Evolutionary conservation across 768 basidiomycete species (phyloP).

Genomic region (Glaciozyma antarctica): DNA sequence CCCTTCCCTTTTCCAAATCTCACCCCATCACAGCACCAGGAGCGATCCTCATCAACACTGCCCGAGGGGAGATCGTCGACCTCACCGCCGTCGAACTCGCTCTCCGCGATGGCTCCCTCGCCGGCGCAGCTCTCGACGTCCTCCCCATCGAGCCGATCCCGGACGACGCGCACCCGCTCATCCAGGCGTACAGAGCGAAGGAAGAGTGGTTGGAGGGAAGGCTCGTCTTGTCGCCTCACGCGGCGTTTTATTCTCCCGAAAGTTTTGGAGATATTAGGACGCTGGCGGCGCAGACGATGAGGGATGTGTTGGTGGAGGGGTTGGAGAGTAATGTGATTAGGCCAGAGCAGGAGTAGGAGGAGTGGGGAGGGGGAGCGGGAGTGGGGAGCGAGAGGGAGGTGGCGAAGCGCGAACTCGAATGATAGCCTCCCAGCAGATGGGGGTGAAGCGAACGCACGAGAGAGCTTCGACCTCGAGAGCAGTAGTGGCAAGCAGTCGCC

Average conservation of each 20-base stretch:
- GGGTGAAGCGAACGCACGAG: neutral
- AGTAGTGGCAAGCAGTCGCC: neutral
- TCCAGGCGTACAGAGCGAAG: slow-evolving; percentile 26
- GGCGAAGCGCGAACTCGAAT: neutral
- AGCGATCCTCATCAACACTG: slow-evolving; percentile 29
- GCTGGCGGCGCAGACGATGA: slow-evolving; percentile 22
- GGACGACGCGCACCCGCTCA: slow-evolving; percentile 22
- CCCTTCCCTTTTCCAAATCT: neutral
- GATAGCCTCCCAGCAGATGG: neutral
- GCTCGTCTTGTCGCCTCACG: slow-evolving; percentile 27
- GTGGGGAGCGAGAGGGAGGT: neutral
- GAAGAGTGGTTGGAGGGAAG: slow-evolving; percentile 31
- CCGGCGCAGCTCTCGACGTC: slow-evolving; percentile 31
- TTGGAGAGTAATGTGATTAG: neutral
- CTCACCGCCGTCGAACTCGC: slow-evolving; percentile 24
- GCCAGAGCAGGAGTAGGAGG: neutral
- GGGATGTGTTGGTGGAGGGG: slow-evolving; percentile 18
- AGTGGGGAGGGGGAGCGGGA: neutral
- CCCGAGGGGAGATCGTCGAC: slow-evolving; percentile 27
- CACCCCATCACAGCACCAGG: neutral
- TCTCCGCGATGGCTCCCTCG: slow-evolving; percentile 23
- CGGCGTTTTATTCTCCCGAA: slow-evolving; percentile 26
- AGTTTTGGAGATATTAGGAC: slow-evolving; percentile 27
- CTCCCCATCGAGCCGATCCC: slow-evolving; percentile 30
- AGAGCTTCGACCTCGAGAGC: neutral